Base-by-base conservation (phyloP, 495 filamentous ascomycete species). In the Aspergillus cristatus region DNA sequence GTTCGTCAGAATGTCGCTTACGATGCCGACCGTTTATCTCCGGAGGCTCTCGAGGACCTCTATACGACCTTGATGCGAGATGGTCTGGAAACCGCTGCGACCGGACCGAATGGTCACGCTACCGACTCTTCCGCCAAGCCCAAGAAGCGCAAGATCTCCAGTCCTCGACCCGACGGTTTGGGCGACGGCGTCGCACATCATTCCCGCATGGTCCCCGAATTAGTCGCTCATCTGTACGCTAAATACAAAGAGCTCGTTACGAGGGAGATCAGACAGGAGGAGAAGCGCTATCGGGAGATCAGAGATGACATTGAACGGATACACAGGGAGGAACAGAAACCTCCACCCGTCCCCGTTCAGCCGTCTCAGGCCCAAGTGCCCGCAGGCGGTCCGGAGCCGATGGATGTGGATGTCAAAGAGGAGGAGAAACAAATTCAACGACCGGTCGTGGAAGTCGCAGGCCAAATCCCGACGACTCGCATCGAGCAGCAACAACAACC, bases 1-100 rank as follows among this genome's bases (percentile, higher is more conserved):
- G 64, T 95, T 51, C 78, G 72, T 50, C 65, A 80, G 42, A 74
- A 74, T 53, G 70, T 72, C 32, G 70, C 70, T 3, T 90, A 80
- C 58, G 78, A 94, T 65, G 69, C 71, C 35, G 70, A 71, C 42
- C 78, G 86, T 35, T 63, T 98, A 50, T 80, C 67, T 32, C 80
- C 86, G 4, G 85, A 93, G 54, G 72, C 85, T 12, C 63, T 98
- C 36, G 76, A 81, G 46, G 74, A 83, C 35, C 71, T 85, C 33
- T 95, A 89, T 57, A 62, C 84, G 51, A 74, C 74, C 14, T 61
- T 91, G 22, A 53, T 96, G 48, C 76, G 76, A 41, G 84, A 95
- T 53, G 85, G 90, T 43, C 67, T 78, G 3, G 62, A 61, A 30
- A 45, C 51, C 7, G 38, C 54, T 1, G 34, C 35, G n/a, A 38